Evolutionary conservation across 257 asterid genomes (phyloP).

Genomic region (Solanum paucissectum): DNA sequence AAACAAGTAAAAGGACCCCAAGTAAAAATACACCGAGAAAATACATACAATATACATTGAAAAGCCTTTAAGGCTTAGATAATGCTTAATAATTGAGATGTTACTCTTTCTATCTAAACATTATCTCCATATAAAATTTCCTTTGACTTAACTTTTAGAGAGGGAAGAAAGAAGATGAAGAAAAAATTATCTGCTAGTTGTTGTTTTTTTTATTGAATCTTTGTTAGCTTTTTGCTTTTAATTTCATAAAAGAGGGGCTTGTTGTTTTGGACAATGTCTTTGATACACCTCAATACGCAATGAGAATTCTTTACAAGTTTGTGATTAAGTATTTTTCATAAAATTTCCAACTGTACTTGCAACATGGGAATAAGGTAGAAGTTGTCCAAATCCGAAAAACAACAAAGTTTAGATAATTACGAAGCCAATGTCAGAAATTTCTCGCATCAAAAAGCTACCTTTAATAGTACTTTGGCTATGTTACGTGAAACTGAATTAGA

Average conservation of each 20-base stretch:
- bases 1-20: too few relatives aligned
- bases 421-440: neutral
- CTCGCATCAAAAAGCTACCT: neutral
- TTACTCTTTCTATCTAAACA: neutral
- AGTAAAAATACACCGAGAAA: neutral
- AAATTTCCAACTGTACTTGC: neutral
- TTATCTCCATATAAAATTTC: neutral
- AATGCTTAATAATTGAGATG: neutral
- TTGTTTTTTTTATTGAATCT: too few relatives aligned
- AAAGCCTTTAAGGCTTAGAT: neutral
- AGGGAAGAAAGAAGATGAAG: neutral
- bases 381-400: neutral
- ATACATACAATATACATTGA: neutral
- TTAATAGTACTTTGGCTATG: neutral
- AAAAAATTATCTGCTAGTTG: neutral
- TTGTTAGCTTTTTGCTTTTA: too few relatives aligned
- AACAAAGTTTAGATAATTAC: neutral
- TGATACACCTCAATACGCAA: neutral
- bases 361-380: neutral
- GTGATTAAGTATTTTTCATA: neutral
- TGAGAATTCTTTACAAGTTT: neutral
- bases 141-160: neutral
- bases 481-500: neutral
- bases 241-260: neutral
- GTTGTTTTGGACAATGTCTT: neutral